Conservation (phyloP, 2,329 filamentous ascomycete genomes). For the Fusarium nelsonii region DNA sequence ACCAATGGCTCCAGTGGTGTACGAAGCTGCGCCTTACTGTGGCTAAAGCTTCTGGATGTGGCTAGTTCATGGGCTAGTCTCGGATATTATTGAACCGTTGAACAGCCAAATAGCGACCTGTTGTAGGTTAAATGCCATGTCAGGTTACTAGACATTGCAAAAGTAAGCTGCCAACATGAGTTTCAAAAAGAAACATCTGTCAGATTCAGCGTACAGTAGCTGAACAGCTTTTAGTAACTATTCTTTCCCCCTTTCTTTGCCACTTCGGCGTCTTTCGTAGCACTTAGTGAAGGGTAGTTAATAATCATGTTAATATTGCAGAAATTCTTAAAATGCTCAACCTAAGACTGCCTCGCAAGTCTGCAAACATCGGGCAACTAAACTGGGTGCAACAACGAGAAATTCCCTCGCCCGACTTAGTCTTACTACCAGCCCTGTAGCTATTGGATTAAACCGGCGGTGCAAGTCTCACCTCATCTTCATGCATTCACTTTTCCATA, state of each 20-base stretch:
- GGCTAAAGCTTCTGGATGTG: background rate
- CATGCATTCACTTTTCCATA: background rate
- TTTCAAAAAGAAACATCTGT: background rate
- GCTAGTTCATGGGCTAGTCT: background rate
- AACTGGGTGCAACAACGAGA: no score
- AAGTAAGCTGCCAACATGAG: background rate
- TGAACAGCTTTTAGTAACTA: no score
- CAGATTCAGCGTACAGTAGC: no score
- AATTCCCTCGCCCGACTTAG: background rate
- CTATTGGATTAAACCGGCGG: background rate
- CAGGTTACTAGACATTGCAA: background rate
- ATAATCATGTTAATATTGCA: no score
- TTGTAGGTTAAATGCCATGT: background rate
- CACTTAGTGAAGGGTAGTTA: no score
- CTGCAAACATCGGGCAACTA: no score
- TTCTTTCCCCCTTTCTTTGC: no score
- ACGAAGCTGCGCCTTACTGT: conserved; percentile 21
- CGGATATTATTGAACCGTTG: conserved; percentile 12
- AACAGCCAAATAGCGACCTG: conserved; percentile 1
- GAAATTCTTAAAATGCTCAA: no score
- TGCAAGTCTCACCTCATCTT: background rate
- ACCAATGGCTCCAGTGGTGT: conserved; percentile 29
- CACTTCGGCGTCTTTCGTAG: no score
- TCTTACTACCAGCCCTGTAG: background rate
- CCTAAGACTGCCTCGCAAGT: no score